Evolutionary conservation across 2,329 filamentous ascomycete species (phyloP).

Genomic region (Gliomastix tumulicola): DNA sequence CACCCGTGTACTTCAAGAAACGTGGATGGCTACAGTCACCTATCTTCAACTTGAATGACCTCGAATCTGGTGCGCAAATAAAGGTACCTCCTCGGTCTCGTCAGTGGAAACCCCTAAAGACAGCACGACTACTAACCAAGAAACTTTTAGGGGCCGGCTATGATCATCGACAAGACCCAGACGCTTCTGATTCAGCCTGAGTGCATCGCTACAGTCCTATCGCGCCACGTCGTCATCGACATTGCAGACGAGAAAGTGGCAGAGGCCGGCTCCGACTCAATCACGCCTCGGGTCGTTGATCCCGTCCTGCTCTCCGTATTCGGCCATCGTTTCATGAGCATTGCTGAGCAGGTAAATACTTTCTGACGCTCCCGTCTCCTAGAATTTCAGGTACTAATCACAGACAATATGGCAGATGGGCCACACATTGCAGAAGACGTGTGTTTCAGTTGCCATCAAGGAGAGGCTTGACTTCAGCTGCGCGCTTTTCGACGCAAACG

Average conservation of each 20-base stretch:
- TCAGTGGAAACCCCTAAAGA: too few species aligned
- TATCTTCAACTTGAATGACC: neutral
- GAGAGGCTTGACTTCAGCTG: conserved; percentile 77
- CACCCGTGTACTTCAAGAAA: neutral
- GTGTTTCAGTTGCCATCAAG: conserved; percentile 70
- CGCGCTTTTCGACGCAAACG: conserved; percentile 66
- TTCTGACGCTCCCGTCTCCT: too few species aligned
- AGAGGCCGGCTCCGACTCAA: neutral
- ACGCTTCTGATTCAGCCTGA: conserved; percentile 61
- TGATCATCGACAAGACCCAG: conserved; percentile 64
- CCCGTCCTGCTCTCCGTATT: conserved; percentile 70
- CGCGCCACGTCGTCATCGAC: conserved; percentile 27
- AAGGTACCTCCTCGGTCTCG: too few species aligned
- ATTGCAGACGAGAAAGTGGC: conserved; percentile 6
- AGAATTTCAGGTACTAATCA: too few species aligned
- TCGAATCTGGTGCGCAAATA: neutral
- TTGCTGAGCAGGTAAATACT: conserved; percentile 78
- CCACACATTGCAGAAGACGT: conserved; percentile 67
- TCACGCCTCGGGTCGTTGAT: conserved; percentile 40
- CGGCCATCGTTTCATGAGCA: conserved; percentile 73
- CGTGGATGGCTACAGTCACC: neutral
- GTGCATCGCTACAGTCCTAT: conserved; percentile 20
- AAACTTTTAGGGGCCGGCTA: neutral
- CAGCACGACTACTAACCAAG: too few species aligned
- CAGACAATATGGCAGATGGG: too few species aligned